These are phyloP conservation scores for Ophiocordyceps polyrhachis-furcata DNA, from an alignment of 2,329 filamentous ascomycete genomes.

Conservation along the genomic window DNA sequence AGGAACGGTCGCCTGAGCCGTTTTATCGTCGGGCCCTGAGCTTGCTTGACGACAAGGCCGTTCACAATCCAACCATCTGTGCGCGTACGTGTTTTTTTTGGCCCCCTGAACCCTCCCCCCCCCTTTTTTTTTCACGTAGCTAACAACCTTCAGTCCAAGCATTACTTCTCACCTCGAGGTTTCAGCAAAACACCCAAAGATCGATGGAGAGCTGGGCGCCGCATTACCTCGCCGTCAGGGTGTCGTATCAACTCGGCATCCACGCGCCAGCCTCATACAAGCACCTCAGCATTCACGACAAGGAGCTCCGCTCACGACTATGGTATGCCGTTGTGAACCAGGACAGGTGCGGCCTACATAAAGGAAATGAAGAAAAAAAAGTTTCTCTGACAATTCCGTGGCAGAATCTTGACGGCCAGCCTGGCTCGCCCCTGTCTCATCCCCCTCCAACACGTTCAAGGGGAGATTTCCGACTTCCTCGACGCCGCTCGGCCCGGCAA, in stretches of 20 bases:
- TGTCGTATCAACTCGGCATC: constrained; percentile 15
- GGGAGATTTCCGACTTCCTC: constrained; percentile 2
- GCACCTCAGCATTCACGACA: constrained; percentile 6
- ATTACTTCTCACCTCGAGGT: constrained; percentile 13
- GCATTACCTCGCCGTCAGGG: constrained; percentile 13
- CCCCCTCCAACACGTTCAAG: constrained; percentile 3
- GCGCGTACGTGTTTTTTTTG: constrained; percentile 2
- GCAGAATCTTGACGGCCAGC: constrained; percentile 6
- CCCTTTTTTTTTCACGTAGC: not conserved
- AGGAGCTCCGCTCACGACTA: constrained; percentile 9
- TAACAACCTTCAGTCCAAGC: constrained; percentile 10
- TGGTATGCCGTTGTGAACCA: constrained; percentile 15
- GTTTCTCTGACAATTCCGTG: not conserved
- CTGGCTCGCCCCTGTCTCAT: constrained; percentile 8
- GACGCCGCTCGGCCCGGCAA: constrained; percentile 1
- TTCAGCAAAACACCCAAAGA: constrained; percentile 16
- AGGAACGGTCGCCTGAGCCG: constrained; percentile 7
- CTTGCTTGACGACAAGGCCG: constrained; percentile 9
- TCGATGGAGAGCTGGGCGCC: constrained; percentile 14
- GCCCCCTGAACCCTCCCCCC: too few relatives aligned
- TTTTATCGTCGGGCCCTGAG: constrained; percentile 10
- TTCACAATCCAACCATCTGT: constrained; percentile 7
- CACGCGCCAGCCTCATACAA: constrained; percentile 12
- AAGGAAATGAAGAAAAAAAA: not conserved
- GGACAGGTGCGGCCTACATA: constrained; percentile 6